Evolutionary conservation across 495 filamentous ascomycete species (phyloP), one percentile per base, ranked within the genome.

Genomic region (Penicillium lagena): DNA sequence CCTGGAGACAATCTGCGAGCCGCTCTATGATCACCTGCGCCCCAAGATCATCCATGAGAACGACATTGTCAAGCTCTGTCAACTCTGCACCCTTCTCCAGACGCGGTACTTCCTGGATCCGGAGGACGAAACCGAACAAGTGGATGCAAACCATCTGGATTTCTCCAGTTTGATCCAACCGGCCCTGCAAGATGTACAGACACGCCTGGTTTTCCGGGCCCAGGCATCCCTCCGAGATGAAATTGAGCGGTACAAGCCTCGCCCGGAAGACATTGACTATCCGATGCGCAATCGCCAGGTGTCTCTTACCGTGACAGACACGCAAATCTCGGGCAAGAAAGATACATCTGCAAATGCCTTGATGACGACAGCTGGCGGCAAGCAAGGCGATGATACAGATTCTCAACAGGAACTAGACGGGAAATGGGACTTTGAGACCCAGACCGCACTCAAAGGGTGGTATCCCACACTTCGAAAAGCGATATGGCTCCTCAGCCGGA

Each of bases 401-500:
- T 58, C 61, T 7, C 46, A 66, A 9, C 51, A 50, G n/a, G 68
- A 78, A 12, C 61, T 58, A 55, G 72, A 73, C 46, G 61, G 53
- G 37, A 72, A 70, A 40, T 79, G 66, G 71, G 75, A 71, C 70
- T 70, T 77, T 39, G 72, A 77, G 29, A 72, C 72, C 7, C 68
- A 76, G 46, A 70, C 62, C 28, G 65, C 68, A 7, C 62, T 72
- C 14, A 60, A 69, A 44, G 73, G 66, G 11, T 78, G 69, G 79
- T 87, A 74, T 71, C 86, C 86, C 0, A 86, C 87, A 0, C 67
- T 89, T 14, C 78, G 82, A 49, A 85, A 82, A 52, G 87, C 88
- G 1, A 82, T 93, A 13, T 88, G 88, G 77, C 79, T 95, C 1
- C 75, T 95, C 9, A 85, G 82, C 54, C 74, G 86, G 57, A 91